Evolutionary conservation across 75 land plant genomes (phyloP), one percentile per base, ranked within the genome.

Genomic region (Picea glauca): DNA sequence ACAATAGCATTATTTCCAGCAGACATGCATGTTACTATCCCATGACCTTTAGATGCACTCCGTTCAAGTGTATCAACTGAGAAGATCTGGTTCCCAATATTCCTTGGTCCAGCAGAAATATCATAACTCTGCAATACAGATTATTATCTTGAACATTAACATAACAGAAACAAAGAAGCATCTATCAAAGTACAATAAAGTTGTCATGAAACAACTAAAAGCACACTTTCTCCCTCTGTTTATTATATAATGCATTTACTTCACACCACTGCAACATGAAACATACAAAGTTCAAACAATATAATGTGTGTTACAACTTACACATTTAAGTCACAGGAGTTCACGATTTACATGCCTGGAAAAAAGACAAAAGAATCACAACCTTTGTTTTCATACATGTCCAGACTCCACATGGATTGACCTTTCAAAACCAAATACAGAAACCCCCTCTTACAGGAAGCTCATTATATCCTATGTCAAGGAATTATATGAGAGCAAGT

Each of bases 1-100:
- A 93, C 81, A 73, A 97, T 87, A 23, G 91, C 98, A 75, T 97
- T 96, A 62, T 97, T 97, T 12, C 98, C 99, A 58, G 98, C 98
- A 32, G 98, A 91, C 84, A 97, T 88, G 58, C 88, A 90, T 2
- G 98, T 94, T 14, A 97, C 80, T 4, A 83, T 73, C 8, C 99
- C 99, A 54, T 86, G 93, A 13, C 91, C 90, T 74, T 84, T 94
- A 3, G 96, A 80, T 13, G 98, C 98, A 77, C 88, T 81, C 68
- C 93, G 83, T 68, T 94, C 95, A 26, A 97, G 88, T 18, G 80
- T 86, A 35, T 97, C 99, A 5, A 93, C 90, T 3, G 87, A 63
- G 80, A 97, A 97, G 2, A 93, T 86, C 11, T 85, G 91, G 65
- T 87, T 75, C 74, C 75, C 87, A 58, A 59, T 58, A 77, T 80